Evolutionary conservation across 2,329 filamentous ascomycete species (phyloP).

Genomic region (Aspergillus pseudonomiae): DNA sequence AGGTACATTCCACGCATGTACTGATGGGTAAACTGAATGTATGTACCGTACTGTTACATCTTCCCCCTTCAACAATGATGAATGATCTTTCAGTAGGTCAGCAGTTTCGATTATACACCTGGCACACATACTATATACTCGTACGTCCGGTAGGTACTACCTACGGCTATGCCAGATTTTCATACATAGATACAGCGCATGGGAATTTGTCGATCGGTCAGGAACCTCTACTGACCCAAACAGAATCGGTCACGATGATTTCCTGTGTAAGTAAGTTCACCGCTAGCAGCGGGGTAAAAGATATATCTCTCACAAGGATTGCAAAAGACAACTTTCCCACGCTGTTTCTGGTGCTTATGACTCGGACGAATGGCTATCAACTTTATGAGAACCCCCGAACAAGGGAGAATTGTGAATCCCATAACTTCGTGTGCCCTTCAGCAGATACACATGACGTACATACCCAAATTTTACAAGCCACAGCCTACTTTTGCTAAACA

Average conservation of each 20-base stretch:
- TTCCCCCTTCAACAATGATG: background rate
- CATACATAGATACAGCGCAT: background rate
- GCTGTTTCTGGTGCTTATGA: background rate
- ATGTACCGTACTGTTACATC: constrained; percentile 1
- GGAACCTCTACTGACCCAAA: background rate
- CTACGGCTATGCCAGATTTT: background rate
- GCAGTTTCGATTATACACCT: too few species aligned
- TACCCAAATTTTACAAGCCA: background rate
- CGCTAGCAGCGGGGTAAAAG: background rate
- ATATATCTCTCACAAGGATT: background rate
- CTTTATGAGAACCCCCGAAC: background rate
- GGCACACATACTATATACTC: background rate
- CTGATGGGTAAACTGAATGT: background rate
- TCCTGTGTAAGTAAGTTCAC: background rate
- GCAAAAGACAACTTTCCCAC: background rate
- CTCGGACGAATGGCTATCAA: background rate
- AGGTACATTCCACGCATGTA: background rate
- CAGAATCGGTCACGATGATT: background rate
- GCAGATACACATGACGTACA: background rate
- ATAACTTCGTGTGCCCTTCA: background rate
- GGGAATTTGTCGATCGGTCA: background rate
- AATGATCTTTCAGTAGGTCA: background rate
- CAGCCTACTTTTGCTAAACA: background rate
- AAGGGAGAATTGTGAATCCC: background rate
- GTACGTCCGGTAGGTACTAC: background rate